These are phyloP conservation scores for Hymenoscyphus infarciens DNA, from an alignment of 2,329 filamentous ascomycete species.

Conservation along the genomic window DNA sequence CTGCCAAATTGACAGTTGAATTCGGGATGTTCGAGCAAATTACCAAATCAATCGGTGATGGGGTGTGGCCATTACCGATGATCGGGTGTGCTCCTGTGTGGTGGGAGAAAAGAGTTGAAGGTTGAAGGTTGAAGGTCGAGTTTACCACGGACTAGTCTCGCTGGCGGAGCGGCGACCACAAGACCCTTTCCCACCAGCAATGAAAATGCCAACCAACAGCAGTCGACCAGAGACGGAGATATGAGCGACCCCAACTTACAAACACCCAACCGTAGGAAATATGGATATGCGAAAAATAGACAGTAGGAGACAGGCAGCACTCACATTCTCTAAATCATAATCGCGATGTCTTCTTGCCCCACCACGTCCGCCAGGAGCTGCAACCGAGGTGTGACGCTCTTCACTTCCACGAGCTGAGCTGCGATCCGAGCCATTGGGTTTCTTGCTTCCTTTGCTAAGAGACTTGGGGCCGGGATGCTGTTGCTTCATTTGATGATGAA, in stretches of 20 bases:
- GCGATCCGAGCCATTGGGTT: slow-evolving; percentile 51
- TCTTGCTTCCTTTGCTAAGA: slow-evolving; percentile 53
- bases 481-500: slow-evolving; percentile 62
- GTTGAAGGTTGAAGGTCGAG: neutral
- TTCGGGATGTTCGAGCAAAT: neutral
- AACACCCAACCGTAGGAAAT: neutral
- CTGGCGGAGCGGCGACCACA: neutral
- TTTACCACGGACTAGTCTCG: slow-evolving; percentile 2
- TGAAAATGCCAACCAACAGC: too few relatives aligned
- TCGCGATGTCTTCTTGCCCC: slow-evolving; percentile 74
- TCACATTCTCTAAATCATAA: slow-evolving; percentile 78
- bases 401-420: slow-evolving; percentile 71
- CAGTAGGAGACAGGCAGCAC: slow-evolving; percentile 36
- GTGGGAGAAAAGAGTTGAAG: neutral
- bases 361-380: slow-evolving; percentile 60
- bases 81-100: neutral
- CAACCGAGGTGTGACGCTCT: slow-evolving; percentile 63
- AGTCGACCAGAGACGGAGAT: neutral
- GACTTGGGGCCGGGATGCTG: slow-evolving; percentile 40
- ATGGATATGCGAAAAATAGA: slow-evolving; percentile 1
- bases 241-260: neutral
- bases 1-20: neutral
- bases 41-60: neutral
- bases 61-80: neutral
- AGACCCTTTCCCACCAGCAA: slow-evolving; percentile 1